Percentiles rank a stretch among this genome's conserved stretches.
phyloP scores from a whole-genome alignment of 345 rosid genomes.

The Melaleuca alternifolia region DNA sequence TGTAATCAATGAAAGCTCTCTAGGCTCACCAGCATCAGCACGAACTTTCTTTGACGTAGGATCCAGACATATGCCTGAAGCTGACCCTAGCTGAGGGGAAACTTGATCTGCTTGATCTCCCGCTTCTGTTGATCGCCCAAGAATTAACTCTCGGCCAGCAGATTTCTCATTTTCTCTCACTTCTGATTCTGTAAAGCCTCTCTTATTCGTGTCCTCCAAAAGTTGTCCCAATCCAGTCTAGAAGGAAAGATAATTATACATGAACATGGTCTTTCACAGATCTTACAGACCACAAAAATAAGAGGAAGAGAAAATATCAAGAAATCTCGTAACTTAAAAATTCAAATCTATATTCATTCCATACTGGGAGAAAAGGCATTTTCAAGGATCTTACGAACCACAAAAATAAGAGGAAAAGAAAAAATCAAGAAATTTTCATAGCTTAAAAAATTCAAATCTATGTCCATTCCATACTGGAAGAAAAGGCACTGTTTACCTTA shows the following conservation, averaged over 20 bases:
- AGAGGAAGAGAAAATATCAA: not conserved
- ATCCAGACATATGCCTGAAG: not conserved
- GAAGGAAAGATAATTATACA: not conserved
- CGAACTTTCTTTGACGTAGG: not conserved
- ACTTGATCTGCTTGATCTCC: not conserved
- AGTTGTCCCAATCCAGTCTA: not conserved
- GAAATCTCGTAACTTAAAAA: not conserved
- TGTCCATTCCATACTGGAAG: not conserved
- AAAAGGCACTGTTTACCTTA: slow-evolving; percentile 1
- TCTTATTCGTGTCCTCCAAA: not conserved
- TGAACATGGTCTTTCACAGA: not conserved
- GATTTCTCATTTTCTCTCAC: not conserved
- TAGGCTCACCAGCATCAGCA: not conserved
- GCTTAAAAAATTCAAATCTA: not conserved
- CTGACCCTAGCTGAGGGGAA: not conserved
- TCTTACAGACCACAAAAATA: not conserved
- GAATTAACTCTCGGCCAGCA: not conserved
- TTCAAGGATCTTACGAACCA: not conserved
- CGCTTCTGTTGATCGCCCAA: slow-evolving; percentile 1
- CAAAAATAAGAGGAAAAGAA: not conserved
- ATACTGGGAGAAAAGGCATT: not conserved
- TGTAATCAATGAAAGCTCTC: slow-evolving; percentile 6
- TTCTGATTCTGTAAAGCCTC: not conserved
- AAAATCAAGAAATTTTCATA: not conserved
- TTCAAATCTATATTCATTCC: not conserved